Evolutionary conservation across 139 green algal species (phyloP).

Genomic region (Chlorella sp.): DNA sequence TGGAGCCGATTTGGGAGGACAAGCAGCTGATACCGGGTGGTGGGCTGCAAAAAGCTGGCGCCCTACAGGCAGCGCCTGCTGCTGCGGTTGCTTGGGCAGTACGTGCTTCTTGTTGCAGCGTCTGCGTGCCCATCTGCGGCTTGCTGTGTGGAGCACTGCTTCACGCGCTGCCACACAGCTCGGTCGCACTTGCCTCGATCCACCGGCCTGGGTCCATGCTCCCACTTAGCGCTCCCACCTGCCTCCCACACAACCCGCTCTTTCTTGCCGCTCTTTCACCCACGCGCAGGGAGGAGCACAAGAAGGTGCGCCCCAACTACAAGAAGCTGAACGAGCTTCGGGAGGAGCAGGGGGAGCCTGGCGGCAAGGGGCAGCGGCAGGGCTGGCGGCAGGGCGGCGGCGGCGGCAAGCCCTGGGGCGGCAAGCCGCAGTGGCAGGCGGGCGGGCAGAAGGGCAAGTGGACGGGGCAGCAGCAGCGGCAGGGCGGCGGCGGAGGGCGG

Average conservation of each 20-base stretch:
- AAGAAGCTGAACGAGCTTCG: constrained; percentile 36
- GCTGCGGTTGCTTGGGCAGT: no score
- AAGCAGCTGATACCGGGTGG: no score
- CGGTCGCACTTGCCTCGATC: no score
- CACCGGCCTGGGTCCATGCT: no score
- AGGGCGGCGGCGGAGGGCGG: constrained; percentile 3
- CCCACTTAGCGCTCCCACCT: no score
- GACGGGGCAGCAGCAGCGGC: background rate
- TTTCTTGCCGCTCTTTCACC: background rate
- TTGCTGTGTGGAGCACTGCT: no score
- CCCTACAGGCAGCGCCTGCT: background rate
- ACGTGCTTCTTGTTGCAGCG: no score
- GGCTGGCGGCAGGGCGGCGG: background rate
- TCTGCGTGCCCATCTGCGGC: no score
- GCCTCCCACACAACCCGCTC: constrained; percentile 54
- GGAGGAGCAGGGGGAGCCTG: constrained; percentile 4
- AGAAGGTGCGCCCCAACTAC: background rate
- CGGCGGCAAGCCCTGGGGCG: background rate
- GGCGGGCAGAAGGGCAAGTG: background rate
- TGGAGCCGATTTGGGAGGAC: no score
- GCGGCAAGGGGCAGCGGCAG: background rate
- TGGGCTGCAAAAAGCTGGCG: background rate
- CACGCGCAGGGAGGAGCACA: background rate
- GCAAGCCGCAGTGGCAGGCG: constrained; percentile 43
- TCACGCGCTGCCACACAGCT: no score